phyloP scores from a whole-genome alignment of 2,329 filamentous ascomycete genomes.

The Fusarium sulawesiense region DNA sequence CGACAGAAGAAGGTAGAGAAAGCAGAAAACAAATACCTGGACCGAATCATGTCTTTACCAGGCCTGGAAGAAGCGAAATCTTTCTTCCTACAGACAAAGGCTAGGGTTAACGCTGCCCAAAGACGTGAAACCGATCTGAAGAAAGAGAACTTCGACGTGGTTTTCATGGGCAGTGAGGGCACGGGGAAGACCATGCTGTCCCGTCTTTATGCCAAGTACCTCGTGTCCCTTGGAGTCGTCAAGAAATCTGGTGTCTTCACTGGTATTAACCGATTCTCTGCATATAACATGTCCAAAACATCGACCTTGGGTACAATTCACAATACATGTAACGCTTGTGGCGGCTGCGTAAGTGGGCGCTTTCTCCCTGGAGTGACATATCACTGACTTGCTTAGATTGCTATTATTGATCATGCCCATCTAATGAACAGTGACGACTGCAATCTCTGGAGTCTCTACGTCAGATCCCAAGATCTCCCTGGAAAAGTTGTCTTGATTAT shows the following conservation, averaged over 20 bases:
- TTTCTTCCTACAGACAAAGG: slow-evolving; percentile 60
- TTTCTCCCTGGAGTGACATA: not conserved
- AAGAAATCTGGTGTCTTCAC: slow-evolving; percentile 58
- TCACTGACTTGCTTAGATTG: slow-evolving; percentile 40
- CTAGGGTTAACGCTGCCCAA: slow-evolving; percentile 62
- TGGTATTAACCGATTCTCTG: slow-evolving; percentile 45
- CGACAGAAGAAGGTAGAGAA: slow-evolving; percentile 59
- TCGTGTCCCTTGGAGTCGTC: slow-evolving; percentile 45
- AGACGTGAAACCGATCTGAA: slow-evolving; percentile 62
- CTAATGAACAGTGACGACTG: slow-evolving; percentile 46
- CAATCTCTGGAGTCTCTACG: slow-evolving; percentile 47
- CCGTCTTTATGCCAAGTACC: slow-evolving; percentile 47
- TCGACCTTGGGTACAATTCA: slow-evolving; percentile 58
- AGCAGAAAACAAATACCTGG: slow-evolving; percentile 64
- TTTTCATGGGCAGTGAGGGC: slow-evolving; percentile 48
- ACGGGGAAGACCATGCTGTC: slow-evolving; percentile 49
- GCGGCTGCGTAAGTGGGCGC: slow-evolving; percentile 64
- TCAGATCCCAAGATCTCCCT: slow-evolving; percentile 43
- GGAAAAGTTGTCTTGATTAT: slow-evolving; percentile 47
- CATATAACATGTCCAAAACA: slow-evolving; percentile 48
- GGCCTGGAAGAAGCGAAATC: slow-evolving; percentile 72
- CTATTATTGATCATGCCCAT: slow-evolving; percentile 47
- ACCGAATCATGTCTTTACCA: slow-evolving; percentile 70
- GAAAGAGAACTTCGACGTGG: slow-evolving; percentile 52
- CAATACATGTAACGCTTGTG: slow-evolving; percentile 52